Percentiles rank a stretch among this genome's conserved stretches.
These are phyloP conservation scores for Fusarium drepaniforme DNA, from an alignment of 2,329 filamentous ascomycete genomes.

Conservation along the genomic window DNA sequence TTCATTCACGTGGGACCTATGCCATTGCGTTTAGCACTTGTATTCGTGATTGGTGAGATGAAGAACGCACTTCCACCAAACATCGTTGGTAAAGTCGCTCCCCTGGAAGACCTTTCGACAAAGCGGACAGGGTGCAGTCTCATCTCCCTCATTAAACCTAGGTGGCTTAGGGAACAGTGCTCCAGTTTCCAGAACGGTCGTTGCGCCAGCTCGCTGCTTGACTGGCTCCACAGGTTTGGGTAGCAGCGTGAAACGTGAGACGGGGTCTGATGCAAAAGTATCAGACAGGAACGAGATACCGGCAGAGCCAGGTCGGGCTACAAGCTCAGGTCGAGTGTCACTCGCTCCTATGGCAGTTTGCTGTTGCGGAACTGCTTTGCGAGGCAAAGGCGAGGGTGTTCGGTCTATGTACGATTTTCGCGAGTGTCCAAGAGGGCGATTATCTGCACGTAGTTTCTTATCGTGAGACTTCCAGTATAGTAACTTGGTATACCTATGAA, in stretches of 20 bases:
- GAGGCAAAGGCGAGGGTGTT: neutral
- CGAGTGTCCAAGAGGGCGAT: neutral
- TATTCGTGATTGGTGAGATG: neutral
- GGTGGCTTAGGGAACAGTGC: neutral
- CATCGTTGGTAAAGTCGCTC: neutral
- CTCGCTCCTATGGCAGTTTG: accelerated
- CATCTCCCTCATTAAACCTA: neutral
- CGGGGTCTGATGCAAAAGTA: neutral
- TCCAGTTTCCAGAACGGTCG: neutral
- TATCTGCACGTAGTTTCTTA: neutral
- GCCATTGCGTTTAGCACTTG: accelerated
- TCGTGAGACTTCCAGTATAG: neutral
- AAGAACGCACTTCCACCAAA: neutral
- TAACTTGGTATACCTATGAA: neutral
- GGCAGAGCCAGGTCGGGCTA: neutral
- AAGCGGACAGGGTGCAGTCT: neutral
- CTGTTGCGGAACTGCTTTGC: neutral
- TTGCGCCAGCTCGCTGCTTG: neutral
- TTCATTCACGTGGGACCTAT: neutral
- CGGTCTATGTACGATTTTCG: neutral
- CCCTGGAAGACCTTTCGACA: neutral
- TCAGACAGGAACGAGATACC: neutral
- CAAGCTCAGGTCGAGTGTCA: neutral
- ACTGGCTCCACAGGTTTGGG: neutral
- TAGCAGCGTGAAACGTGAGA: neutral